Evolutionary conservation across 2,329 filamentous ascomycete species (phyloP).

Genomic region (Byssochlamys sp.): DNA sequence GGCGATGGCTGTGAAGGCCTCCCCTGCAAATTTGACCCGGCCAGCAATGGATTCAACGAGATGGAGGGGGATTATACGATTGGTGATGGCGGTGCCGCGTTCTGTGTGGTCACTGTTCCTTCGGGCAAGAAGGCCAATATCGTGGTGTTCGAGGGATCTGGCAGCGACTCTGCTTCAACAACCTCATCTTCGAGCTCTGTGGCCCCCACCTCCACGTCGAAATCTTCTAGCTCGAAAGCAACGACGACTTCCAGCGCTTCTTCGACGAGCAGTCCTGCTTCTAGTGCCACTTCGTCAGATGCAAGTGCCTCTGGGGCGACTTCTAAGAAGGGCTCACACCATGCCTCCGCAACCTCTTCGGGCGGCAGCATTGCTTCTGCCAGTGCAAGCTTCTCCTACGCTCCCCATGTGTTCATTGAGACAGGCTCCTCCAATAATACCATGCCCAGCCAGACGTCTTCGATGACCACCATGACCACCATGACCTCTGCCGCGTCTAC

Average conservation of each 20-base stretch:
- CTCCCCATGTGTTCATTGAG: conserved; percentile 19
- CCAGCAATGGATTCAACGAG: conserved; percentile 45
- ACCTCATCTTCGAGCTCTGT: conserved; percentile 3
- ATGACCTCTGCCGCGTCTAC: conserved; percentile 3
- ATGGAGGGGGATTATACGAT: conserved; percentile 49
- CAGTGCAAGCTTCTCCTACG: conserved; percentile 18
- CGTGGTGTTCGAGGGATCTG: conserved; percentile 46
- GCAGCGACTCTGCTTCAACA: conserved; percentile 23
- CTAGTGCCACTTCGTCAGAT: background rate
- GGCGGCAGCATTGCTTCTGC: conserved; percentile 4
- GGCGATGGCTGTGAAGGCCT: conserved; percentile 58
- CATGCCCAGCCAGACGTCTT: background rate
- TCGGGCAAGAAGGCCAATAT: conserved; percentile 58
- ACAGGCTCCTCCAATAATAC: background rate
- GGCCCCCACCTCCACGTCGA: conserved; percentile 6
- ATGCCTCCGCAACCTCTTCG: background rate
- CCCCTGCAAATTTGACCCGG: conserved; percentile 63
- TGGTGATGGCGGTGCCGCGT: conserved; percentile 59
- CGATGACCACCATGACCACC: conserved; percentile 9
- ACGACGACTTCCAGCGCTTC: background rate
- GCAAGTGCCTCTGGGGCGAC: background rate
- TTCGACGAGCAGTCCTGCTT: background rate
- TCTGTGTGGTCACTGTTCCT: conserved; percentile 68
- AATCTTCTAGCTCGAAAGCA: conserved; percentile 13
- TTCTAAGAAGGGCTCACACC: background rate